Base-by-base conservation (phyloP, 805 yeast genomes). In the Hanseniaspora lindneri region DNA sequence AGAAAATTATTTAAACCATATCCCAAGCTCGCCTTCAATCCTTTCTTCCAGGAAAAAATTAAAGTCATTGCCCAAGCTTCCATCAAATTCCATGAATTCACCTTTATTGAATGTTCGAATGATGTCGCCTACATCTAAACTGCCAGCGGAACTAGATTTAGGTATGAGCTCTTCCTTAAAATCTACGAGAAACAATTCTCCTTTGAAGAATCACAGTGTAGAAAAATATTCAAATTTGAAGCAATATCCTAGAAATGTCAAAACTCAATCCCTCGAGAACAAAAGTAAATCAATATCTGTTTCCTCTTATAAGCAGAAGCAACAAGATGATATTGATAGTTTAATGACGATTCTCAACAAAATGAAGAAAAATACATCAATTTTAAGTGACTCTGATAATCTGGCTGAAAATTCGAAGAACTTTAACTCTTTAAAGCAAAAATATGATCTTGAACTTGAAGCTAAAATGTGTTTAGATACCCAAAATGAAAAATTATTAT, bases 11-110 rank as follows among this genome's bases (percentile, higher is more conserved):
- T 21, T 37, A 3, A 10, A 17, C 13, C 23, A 16, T 16, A 36
- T 44, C 4, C 48, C 48, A n/a, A 44, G 48, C 19, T 44, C 48
- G 4, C 48, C 48, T 20, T 44, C 48, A 9, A 35, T 44, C 3
- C 41, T 20, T 20, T 44, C 48, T 28, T 44, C 48, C 4, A 44
- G 48, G 36, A 44, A 44, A 24, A 44, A 44, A 21, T 16, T 44
- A 13, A 44, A 29, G 29, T 44, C 41, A 13, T 25, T 44, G 28
- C 48, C 48, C 9, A 36, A 36, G 10, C 21, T 44, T 14, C 48
- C 48, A 28, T 41, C 29, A 21, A 44, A 28, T 32, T 19, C 35
- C 21, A 17, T 36, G 34, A 36, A 35, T 23, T 44, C 48, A 16
- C 37, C 48, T n/a, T 21, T 44, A 20, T 14, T 36, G 13, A 36